phyloP scores from a whole-genome alignment of 1,284 basidiomycete species.

The Boletus albobrunnescens region DNA sequence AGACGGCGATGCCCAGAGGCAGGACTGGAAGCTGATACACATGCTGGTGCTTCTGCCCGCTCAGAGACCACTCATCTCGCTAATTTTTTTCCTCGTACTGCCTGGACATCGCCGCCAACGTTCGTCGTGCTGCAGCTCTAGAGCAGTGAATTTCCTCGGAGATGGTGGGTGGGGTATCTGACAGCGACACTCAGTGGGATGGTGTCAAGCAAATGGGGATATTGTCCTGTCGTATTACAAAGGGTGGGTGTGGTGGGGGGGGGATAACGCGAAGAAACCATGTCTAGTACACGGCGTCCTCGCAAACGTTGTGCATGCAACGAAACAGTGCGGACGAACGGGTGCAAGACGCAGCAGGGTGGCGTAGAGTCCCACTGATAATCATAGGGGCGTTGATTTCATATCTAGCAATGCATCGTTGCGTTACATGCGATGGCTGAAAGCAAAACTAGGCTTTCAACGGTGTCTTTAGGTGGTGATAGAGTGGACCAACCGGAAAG shows the following conservation, averaged over 20 bases:
- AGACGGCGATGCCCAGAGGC: constrained; percentile 24
- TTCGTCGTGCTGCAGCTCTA: not conserved
- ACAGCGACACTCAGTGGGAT: not conserved
- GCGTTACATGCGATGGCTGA: constrained; percentile 15
- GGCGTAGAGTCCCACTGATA: constrained; percentile 22
- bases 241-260: too few relatives aligned
- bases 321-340: constrained; percentile 17
- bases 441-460: constrained; percentile 5
- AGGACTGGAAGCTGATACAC: constrained; percentile 29
- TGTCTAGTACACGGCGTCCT: constrained; percentile 1
- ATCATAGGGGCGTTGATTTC: constrained; percentile 28
- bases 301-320: too few relatives aligned
- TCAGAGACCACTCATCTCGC: constrained; percentile 29
- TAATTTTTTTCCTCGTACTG: constrained; percentile 16
- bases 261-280: constrained; percentile 7
- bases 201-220: constrained; percentile 5
- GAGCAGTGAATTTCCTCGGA: constrained; percentile 21
- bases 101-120: constrained; percentile 10
- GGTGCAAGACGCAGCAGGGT: constrained; percentile 9
- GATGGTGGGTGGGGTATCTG: constrained; percentile 10
- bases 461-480: constrained; percentile 18
- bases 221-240: constrained; percentile 6
- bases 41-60: constrained; percentile 30
- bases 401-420: constrained; percentile 25
- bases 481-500: constrained; percentile 16